Evolutionary conservation across 1,284 basidiomycete species (phyloP), one percentile per base, ranked within the genome.

Genomic region (Neolentinus lepideus): DNA sequence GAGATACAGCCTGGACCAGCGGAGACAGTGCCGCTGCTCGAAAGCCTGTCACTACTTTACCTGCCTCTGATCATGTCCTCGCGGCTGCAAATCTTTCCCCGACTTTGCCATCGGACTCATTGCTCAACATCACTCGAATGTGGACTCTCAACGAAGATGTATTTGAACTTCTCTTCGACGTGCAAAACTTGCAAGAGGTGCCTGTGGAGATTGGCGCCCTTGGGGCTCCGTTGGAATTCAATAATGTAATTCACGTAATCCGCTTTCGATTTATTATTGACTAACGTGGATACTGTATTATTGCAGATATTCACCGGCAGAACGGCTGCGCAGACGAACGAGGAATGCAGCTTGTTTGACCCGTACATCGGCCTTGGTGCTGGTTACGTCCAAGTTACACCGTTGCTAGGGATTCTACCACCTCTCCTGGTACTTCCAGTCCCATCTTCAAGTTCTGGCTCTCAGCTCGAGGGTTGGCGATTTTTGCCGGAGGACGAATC

Each of bases 331-430:
- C 70, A 80, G 57, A 80, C 77, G 4, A 83, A 83, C 63, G 66
- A 72, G 21, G 64, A 75, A 11, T 83, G 80, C 65, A 80, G 77
- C 58, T 65, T 82, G 26, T 80, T 80, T 56, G 81, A 83, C 61
- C 81, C 81, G 1, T 82, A 82, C 60, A 78, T 79, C 52, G 80
- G 80, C 1, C 74, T 77, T 57, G 81, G 82, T 59, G 81, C 79
- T 3, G 80, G 80, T 21, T 83, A 75, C 63, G 71, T 71, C 1
- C 71, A 71, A 52, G 80, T 82, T 0, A 79, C 78, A 0, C 80
- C 80, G 22, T 69, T 83, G 3, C 72, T 81, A 2, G 81, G 81
- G 1, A 82, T 79, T 1, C 70, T 79, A 16, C 75, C 77, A 1
- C 78, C 80, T 2, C 71, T 83, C 16, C 68, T 82, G 22, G 77